These are phyloP conservation scores for Pterocarpus macrocarpus DNA, from an alignment of 306 rosid species.

Conservation along the genomic window DNA sequence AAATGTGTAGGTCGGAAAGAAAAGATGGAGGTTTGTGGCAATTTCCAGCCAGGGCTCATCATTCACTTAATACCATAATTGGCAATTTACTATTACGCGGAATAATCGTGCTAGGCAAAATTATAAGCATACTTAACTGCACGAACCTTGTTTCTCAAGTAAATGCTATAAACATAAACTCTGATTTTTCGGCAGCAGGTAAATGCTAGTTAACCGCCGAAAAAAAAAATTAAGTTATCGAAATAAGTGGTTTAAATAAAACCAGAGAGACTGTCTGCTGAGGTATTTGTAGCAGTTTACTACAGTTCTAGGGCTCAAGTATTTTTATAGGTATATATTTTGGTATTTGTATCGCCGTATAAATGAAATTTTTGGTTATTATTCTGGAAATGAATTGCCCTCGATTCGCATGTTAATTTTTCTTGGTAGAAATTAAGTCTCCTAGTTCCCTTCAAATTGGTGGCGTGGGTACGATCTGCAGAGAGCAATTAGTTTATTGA, in stretches of 20 bases:
- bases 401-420: neutral
- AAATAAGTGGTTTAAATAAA: no score
- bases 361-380: no score
- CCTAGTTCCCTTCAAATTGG: neutral
- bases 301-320: no score
- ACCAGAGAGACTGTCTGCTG: no score
- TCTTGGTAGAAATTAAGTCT: neutral
- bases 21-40: slow-evolving; percentile 23
- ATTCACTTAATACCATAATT: slow-evolving; percentile 20
- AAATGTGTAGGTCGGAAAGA: slow-evolving; percentile 15
- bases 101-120: neutral
- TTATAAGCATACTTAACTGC: neutral
- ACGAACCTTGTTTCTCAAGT: neutral
- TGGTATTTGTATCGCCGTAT: no score
- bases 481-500: neutral
- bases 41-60: neutral
- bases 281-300: no score
- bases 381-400: neutral
- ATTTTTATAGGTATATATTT: no score
- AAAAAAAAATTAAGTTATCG: no score
- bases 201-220: neutral
- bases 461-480: neutral
- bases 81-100: neutral
- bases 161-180: neutral
- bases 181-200: neutral